These are phyloP conservation scores for Lyophyllum atratum DNA, from an alignment of 768 basidiomycete species.

Conservation along the genomic window DNA sequence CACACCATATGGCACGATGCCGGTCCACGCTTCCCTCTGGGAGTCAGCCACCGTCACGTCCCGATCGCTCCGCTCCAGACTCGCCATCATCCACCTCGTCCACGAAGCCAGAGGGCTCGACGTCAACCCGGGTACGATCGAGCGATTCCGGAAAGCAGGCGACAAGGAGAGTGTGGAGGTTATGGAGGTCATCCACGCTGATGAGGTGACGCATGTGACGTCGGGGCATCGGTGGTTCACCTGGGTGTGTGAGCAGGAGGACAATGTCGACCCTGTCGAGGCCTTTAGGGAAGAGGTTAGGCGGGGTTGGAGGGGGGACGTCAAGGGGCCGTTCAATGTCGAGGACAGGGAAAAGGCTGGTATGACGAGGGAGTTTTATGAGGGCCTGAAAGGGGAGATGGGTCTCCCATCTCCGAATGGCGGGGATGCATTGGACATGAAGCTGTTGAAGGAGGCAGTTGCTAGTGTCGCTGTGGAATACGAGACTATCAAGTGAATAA, in stretches of 20 bases:
- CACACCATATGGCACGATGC: slow-evolving; percentile 72
- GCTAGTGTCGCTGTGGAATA: slow-evolving; percentile 20
- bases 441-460: slow-evolving; percentile 11
- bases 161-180: slow-evolving; percentile 66
- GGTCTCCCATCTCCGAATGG: slow-evolving; percentile 16
- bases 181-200: slow-evolving; percentile 76
- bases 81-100: slow-evolving; percentile 85
- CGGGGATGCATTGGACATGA: slow-evolving; percentile 3
- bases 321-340: slow-evolving; percentile 84
- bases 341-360: slow-evolving; percentile 75
- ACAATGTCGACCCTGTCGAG: slow-evolving; percentile 53
- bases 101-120: slow-evolving; percentile 85
- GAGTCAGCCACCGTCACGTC: slow-evolving; percentile 72
- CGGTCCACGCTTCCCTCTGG: slow-evolving; percentile 81
- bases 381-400: slow-evolving; percentile 67
- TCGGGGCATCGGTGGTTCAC: slow-evolving; percentile 85
- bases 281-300: slow-evolving; percentile 74
- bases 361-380: slow-evolving; percentile 70
- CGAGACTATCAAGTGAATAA: slow-evolving; percentile 2
- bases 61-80: slow-evolving; percentile 64
- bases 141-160: slow-evolving; percentile 64
- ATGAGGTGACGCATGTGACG: slow-evolving; percentile 83
- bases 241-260: slow-evolving; percentile 64
- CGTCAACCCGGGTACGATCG: slow-evolving; percentile 81
- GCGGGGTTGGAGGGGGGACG: slow-evolving; percentile 67